A percentile compares a stretch with the other conserved stretches of the same genome.
Evolutionary conservation across 176 grass and related monocot species (phyloP).

Genomic region (Metroxylon sagu): DNA sequence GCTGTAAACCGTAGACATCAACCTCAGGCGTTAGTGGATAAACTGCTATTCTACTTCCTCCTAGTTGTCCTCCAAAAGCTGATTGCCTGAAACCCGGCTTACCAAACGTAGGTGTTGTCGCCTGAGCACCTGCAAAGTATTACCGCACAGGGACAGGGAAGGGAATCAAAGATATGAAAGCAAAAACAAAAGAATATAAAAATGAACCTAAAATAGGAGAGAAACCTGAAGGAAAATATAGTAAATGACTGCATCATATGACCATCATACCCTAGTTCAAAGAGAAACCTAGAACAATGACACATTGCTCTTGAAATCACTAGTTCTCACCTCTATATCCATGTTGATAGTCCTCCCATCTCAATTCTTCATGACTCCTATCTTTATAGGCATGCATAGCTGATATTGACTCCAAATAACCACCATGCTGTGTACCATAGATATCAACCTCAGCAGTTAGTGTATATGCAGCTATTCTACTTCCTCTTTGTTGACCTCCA

Average conservation of each 20-base stretch:
- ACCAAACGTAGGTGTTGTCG: conserved; percentile 55
- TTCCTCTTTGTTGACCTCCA: conserved; percentile 64
- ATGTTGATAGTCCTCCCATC: conserved; percentile 87
- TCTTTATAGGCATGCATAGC: conserved; percentile 90
- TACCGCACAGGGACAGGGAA: conserved; percentile 14
- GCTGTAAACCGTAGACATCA: conserved; percentile 52
- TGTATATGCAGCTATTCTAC: conserved; percentile 51
- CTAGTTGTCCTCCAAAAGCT: conserved; percentile 50
- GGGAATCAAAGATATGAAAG: conserved; percentile 6
- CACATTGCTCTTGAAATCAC: too few relatives aligned
- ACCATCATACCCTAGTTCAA: too few relatives aligned
- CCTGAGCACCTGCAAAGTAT: conserved; percentile 50
- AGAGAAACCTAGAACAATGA: too few relatives aligned
- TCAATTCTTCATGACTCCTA: conserved; percentile 94
- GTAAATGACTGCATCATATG: too few relatives aligned
- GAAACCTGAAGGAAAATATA: too few relatives aligned
- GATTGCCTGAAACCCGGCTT: conserved; percentile 47
- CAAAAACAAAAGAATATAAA: conserved; percentile 9
- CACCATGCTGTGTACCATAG: conserved; percentile 49
- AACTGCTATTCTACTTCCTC: conserved; percentile 65
- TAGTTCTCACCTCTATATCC: conserved; percentile 62
- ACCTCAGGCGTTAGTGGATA: conserved; percentile 57
- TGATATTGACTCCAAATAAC: conserved; percentile 83
- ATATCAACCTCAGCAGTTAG: conserved; percentile 62
- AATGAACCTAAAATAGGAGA: neutral